Evolutionary conservation across 495 filamentous ascomycete species (phyloP).

Genomic region (Hypoxylon perforatum): DNA sequence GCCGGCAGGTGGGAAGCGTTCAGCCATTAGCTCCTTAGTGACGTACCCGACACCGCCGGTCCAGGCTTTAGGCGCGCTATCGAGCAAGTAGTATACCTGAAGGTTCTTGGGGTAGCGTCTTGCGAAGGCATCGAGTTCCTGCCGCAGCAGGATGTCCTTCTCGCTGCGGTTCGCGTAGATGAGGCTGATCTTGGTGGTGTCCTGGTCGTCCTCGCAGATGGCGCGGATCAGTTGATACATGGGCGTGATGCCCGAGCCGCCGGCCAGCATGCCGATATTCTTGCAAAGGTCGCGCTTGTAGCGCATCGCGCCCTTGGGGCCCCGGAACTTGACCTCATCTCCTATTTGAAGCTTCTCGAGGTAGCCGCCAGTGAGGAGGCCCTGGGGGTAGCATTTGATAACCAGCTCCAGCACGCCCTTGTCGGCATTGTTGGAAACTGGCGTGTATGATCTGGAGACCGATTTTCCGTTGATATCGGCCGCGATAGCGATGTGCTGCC

Average conservation of each 20-base stretch:
- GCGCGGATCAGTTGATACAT: slow-evolving; percentile 66
- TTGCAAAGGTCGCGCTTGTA: slow-evolving; percentile 51
- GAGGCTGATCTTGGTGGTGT: slow-evolving; percentile 60
- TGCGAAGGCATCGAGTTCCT: slow-evolving; percentile 61
- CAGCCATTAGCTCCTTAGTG: slow-evolving; percentile 45
- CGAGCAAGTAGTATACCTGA: slow-evolving; percentile 59
- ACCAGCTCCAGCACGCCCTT: slow-evolving; percentile 58
- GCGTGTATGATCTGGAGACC: slow-evolving; percentile 62
- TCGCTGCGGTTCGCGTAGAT: slow-evolving; percentile 73
- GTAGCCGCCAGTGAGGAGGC: slow-evolving; percentile 60
- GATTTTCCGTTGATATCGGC: slow-evolving; percentile 55
- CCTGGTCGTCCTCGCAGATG: slow-evolving; percentile 61
- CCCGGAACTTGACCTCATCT: slow-evolving; percentile 58
- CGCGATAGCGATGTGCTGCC: slow-evolving; percentile 64
- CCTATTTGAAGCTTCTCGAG: slow-evolving; percentile 56
- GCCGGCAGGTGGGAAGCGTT: slow-evolving; percentile 38
- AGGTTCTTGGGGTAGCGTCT: slow-evolving; percentile 54
- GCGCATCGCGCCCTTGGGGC: slow-evolving; percentile 61
- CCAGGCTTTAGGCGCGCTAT: slow-evolving; percentile 49
- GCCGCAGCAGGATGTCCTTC: slow-evolving; percentile 72
- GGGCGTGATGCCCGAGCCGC: slow-evolving; percentile 68
- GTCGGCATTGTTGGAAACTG: slow-evolving; percentile 64
- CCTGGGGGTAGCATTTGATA: slow-evolving; percentile 61
- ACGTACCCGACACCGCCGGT: slow-evolving; percentile 46
- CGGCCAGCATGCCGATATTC: slow-evolving; percentile 61